Evolutionary conservation across 768 basidiomycete species (phyloP).

Genomic region (Naganishia friedmannii): DNA sequence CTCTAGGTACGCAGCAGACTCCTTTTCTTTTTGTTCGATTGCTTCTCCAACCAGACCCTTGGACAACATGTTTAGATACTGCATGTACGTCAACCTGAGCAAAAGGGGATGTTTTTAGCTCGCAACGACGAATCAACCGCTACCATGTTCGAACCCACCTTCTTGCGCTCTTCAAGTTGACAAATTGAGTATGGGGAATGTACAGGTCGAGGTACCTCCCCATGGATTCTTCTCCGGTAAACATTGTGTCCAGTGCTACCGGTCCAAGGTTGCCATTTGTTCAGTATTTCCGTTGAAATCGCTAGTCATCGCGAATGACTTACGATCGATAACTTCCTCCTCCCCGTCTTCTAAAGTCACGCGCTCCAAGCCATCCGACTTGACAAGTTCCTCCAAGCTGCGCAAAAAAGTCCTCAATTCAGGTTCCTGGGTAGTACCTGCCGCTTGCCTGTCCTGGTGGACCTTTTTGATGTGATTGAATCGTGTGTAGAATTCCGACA

Average conservation of each 20-base stretch:
- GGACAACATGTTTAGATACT: constrained; percentile 85
- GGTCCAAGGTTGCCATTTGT: not conserved
- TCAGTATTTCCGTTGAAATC: not conserved
- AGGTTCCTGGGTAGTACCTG: constrained; percentile 17
- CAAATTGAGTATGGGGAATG: constrained; percentile 78
- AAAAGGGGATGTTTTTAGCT: constrained; percentile 54
- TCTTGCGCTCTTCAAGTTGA: constrained; percentile 75
- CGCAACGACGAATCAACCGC: too few species aligned
- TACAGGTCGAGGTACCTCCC: constrained; percentile 94
- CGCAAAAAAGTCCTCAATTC: constrained; percentile 60
- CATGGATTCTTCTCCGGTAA: constrained; percentile 93
- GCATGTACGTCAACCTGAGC: constrained; percentile 73
- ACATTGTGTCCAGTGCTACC: constrained; percentile 58
- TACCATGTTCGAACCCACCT: constrained; percentile 21
- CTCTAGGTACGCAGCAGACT: constrained; percentile 42
- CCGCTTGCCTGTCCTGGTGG: constrained; percentile 58
- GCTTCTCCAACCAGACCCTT: constrained; percentile 58
- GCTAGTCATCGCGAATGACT: constrained; percentile 51
- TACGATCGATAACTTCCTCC: constrained; percentile 72
- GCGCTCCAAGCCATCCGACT: constrained; percentile 57
- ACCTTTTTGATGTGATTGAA: constrained; percentile 95
- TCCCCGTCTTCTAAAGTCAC: constrained; percentile 67
- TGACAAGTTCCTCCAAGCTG: constrained; percentile 69
- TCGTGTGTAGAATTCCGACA: constrained; percentile 92
- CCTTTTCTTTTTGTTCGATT: constrained; percentile 47